phyloP scores from a whole-genome alignment of 2,329 filamentous ascomycete genomes.

The Nectriaceae sp. region DNA sequence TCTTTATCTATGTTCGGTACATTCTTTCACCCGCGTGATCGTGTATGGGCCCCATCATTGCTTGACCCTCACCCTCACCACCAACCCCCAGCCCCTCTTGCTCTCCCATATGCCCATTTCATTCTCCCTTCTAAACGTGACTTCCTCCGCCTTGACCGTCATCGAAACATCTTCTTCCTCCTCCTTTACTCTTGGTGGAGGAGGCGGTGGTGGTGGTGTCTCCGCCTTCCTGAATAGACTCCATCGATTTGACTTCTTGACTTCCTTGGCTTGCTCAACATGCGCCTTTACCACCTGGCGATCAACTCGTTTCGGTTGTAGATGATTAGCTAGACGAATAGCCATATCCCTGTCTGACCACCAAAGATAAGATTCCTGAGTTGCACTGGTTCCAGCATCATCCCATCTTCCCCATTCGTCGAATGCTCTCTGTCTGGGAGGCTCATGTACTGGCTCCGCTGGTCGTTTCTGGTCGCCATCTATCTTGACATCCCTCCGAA shows the following conservation, averaged over 20 bases:
- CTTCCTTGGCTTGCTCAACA: slow-evolving; percentile 33
- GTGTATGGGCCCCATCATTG: slow-evolving; percentile 11
- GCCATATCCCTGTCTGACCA: slow-evolving; percentile 51
- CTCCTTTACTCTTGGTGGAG: slow-evolving; percentile 1
- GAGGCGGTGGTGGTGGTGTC: slow-evolving; percentile 10
- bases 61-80: slow-evolving; percentile 39
- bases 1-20: too few relatives aligned
- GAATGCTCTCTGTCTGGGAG: slow-evolving; percentile 32
- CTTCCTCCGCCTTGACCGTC: slow-evolving; percentile 46
- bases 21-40: too few relatives aligned
- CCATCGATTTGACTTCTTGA: slow-evolving; percentile 39
- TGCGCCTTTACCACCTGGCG: slow-evolving; percentile 32
- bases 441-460: background rate
- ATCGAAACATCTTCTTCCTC: slow-evolving; percentile 37
- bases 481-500: slow-evolving; percentile 21
- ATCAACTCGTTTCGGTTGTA: slow-evolving; percentile 40
- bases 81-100: slow-evolving; percentile 50
- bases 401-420: slow-evolving; percentile 50
- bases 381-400: slow-evolving; percentile 4
- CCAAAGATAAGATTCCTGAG: slow-evolving; percentile 37
- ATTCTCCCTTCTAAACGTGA: slow-evolving; percentile 53
- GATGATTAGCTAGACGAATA: slow-evolving; percentile 42
- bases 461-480: slow-evolving; percentile 12
- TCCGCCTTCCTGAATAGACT: slow-evolving; percentile 31
- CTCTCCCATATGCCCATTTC: slow-evolving; percentile 55